Evolutionary conservation across 176 grass and related monocot species (phyloP), one percentile per base, ranked within the genome.

Genomic region (Musa acuminata): DNA sequence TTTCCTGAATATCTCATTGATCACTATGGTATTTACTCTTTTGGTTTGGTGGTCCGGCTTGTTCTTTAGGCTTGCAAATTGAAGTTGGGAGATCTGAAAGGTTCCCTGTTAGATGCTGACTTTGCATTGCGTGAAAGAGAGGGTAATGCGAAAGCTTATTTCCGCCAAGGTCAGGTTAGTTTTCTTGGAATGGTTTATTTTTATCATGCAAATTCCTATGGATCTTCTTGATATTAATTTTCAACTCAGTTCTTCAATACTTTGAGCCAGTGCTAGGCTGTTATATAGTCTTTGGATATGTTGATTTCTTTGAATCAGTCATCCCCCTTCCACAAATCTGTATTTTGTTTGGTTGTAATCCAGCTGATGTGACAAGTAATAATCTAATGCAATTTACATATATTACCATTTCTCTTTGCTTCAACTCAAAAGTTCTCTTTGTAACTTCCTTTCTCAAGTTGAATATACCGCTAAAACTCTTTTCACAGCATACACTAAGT

Each of bases 81-180:
- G 82, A 98, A 93, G 83, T 64, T 98, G 69, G 90, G 88, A 80
- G 90, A 98, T 81, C 68, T 85, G 51, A 84, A 87, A 24, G 88
- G 94, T 83, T 90, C 94, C 78, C 77, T 98, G 58, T 84, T 93
- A 84, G 94, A 98, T 91, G 90, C 94, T 55, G 90, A 98, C 75
- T 98, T 98, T 93, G 94, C 90, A 66, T 70, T 97, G 75, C 87
- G 87, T 81, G 94, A 97, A 88, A 88, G 75, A 16, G 94, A 93
- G 49, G 87, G 86, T 53, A 92, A 97, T 75, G 85, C 87, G 51
- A 97, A 97, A 88, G 94, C 94, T 76, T 93, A 87, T 89, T 97
- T 93, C 74, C 81, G 90, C 59, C 90, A 85, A 90, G 94, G 90
- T 72, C 90, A 97, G 87, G 94, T 97, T 72, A 73, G 64, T 62